Percentiles rank a stretch among this genome's conserved stretches.
These are phyloP conservation scores for Ustilago curta DNA, from an alignment of 1,284 basidiomycete genomes.

Conservation along the genomic window DNA sequence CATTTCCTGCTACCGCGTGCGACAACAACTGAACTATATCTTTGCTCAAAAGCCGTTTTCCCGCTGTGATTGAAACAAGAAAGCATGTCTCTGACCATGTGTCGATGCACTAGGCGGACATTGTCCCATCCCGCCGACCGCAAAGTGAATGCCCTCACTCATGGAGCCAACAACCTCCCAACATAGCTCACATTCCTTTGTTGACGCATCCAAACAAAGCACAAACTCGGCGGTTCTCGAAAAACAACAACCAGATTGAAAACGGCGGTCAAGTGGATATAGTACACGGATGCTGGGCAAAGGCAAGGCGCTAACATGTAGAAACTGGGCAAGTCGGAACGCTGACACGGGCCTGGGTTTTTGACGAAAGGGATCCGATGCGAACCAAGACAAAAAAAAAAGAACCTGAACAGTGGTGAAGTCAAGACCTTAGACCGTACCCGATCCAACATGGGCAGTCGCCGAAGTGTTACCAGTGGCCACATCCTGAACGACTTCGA, in stretches of 20 bases:
- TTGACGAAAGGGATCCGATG: not conserved
- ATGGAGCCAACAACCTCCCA: too few relatives aligned
- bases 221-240: too few relatives aligned
- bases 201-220: too few relatives aligned
- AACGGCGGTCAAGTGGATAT: slow-evolving; percentile 20
- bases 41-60: too few relatives aligned
- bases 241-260: slow-evolving; percentile 8
- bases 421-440: slow-evolving; percentile 42
- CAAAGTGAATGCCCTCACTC: too few relatives aligned
- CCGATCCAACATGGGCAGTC: slow-evolving; percentile 74
- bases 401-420: not conserved
- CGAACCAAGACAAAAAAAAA: not conserved
- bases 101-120: too few relatives aligned
- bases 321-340: not conserved
- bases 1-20: too few relatives aligned
- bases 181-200: too few relatives aligned
- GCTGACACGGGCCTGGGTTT: not conserved
- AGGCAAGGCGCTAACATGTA: not conserved
- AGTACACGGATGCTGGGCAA: slow-evolving; percentile 31
- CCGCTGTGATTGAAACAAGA: too few relatives aligned
- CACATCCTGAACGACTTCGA: slow-evolving; percentile 81
- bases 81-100: too few relatives aligned
- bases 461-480: slow-evolving; percentile 77
- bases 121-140: too few relatives aligned
- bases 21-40: too few relatives aligned